Base-by-base conservation (phyloP, 805 yeast species). In the Torulaspora indica region DNA sequence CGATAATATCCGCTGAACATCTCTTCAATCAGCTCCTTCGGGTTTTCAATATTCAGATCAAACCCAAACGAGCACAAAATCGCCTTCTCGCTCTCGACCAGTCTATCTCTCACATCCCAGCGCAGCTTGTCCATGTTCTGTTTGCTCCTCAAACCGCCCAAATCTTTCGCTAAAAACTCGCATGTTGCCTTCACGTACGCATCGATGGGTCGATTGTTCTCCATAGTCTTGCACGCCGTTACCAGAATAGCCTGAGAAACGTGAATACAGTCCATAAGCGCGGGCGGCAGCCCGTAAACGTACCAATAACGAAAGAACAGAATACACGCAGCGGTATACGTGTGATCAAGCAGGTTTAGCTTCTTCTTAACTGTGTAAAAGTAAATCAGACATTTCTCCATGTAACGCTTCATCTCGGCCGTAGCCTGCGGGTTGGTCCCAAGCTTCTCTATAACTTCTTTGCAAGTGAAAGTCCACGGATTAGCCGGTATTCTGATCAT, bases 161-260 rank as follows among this genome's bases (percentile, higher is more conserved):
- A 37, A 32, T 52, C 54, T 44, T 57, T 56, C 40, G 55, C 22
- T 34, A 58, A 38, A 52, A 56, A 57, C 24, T 62, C 62, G 33
- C 63, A 52, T 1, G 68, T 63, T 2, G 63, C 59, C 39, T 63
- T 63, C 2, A 64, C 61, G 44, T 61, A 65, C 6, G 59, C 61
- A 35, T 63, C 65, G 1, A 60, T 59, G 3, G 68, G 68, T 42
- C 69, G 58, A 48, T 64, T 64, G 37, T 65, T 65, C 46, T 65
- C 69, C 51, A 62, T 56, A 6, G 60, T 49, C 48, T 65, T 65
- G 43, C 69, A 64, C 2, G 68, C 65, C 2, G 68, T 65, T 7
- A 64, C 67, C n/a, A 65, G 37, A 14, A 64, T 54, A 1, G 65
- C 62, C 42, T 63, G 64, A 3, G 68, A 54, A 8, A 65, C 45